Base-by-base conservation (phyloP, 805 yeast genomes). In the Cyberlindnera mycetangii region DNA sequence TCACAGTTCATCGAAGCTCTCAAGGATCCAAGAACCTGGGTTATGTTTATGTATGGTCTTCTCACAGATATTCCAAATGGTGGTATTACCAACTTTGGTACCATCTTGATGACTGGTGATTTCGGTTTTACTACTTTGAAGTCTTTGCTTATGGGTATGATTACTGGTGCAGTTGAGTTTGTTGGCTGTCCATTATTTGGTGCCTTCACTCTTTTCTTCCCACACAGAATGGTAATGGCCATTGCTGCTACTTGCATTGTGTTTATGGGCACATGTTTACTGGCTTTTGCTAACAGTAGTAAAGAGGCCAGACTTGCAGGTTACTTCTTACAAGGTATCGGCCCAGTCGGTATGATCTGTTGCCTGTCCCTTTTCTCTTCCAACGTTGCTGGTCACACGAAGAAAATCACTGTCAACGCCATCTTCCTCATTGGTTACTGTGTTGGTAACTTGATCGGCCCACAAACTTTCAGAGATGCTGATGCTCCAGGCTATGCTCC, bases 401-500 rank as follows among this genome's bases (percentile, higher is more conserved):
- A 48, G 44, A 48, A 48, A 42, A 38, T 44, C 15, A 41, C 48
- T 12, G 45, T 39, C 7, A 48, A 48, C 21, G 51, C 51, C 32
- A 34, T 48, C 25, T 48, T 20, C 42, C 22, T 44, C 19, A 44
- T 48, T 15, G 51, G 48, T 57, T 48, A 44, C 42, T 41, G 46
- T 39, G 42, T 32, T 25, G 51, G 50, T 37, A 39, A 47, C 39
- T 65, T 84, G 31, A 74, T 82, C 44, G 92, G 90, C 1, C 89
- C 92, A 5, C 89, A 83, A 61, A 72, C 85, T 17, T 85, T 85
- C 67, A 71, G 69, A 48, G 64, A 72, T 0, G 50, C 60, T 7
- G 77, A 82, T 47, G 81, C 79, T 21, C 89, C 89, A 7, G 56
- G 62, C 25, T 85, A 83, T 54, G 60, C 38, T 20, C 48, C 48